Percentiles rank a stretch among this genome's conserved stretches.
These are phyloP conservation scores for Paraphoma sp. DNA, from an alignment of 2,329 filamentous ascomycete genomes.

Conservation along the genomic window DNA sequence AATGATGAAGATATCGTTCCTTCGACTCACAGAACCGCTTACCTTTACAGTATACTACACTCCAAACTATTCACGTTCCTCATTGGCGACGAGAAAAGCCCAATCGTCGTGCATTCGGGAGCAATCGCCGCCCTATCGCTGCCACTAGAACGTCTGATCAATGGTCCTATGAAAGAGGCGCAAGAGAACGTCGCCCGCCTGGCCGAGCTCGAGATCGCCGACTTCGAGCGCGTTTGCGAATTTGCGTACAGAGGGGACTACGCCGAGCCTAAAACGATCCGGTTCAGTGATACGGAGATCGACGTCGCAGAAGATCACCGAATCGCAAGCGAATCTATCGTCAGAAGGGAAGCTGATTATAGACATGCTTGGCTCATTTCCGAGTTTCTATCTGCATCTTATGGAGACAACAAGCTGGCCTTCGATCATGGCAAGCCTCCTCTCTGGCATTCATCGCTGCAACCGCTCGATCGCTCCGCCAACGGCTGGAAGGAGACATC, in stretches of 20 bases:
- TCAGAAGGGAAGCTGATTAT: neutral
- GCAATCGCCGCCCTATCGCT: neutral
- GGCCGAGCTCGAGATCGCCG: neutral
- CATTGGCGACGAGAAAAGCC: neutral
- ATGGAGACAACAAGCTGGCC: neutral
- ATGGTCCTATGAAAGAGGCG: neutral
- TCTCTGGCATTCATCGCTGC: too few species aligned
- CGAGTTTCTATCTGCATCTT: neutral
- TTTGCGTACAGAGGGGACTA: neutral
- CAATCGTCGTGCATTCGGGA: neutral
- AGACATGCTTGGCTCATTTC: neutral
- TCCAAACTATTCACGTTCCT: neutral
- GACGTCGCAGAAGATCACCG: neutral
- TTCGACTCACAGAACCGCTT: neutral
- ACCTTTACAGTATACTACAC: neutral
- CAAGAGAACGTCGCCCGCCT: neutral
- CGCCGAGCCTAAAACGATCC: neutral
- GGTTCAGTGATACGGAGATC: neutral
- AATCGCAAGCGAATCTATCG: neutral
- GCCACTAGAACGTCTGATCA: neutral
- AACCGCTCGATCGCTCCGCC: neutral
- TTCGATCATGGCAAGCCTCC: too few species aligned
- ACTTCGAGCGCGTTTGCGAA: neutral
- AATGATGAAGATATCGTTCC: neutral
- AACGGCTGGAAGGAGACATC: neutral